These are phyloP conservation scores for Fagopyrum esculentum DNA, from an alignment of 148 eudicot species.

Conservation along the genomic window DNA sequence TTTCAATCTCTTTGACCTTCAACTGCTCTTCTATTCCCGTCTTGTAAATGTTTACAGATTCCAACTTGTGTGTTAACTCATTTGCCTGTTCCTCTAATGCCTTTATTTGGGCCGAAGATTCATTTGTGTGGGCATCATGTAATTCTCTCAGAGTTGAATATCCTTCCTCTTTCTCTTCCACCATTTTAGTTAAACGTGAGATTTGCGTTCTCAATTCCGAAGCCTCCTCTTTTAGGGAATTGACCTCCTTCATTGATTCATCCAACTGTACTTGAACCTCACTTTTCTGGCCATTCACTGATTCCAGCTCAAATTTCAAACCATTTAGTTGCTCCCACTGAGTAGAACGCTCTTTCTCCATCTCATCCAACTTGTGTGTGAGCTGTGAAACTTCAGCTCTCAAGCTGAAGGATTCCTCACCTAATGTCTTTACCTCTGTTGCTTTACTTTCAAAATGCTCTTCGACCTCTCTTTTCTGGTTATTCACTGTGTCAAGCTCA, in stretches of 20 bases:
- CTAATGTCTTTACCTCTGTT: constrained; percentile 30
- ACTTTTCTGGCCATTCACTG: constrained; percentile 27
- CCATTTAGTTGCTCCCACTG: constrained; percentile 18
- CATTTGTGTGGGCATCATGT: constrained; percentile 19
- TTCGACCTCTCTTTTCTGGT: constrained; percentile 39
- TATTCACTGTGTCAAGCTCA: constrained; percentile 30
- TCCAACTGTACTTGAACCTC: constrained; percentile 32
- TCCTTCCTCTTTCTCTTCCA: constrained; percentile 34
- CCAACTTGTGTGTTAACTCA: neutral
- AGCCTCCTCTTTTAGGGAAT: neutral
- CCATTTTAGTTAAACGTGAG: constrained; percentile 19
- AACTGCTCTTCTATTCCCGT: neutral
- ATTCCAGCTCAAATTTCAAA: constrained; percentile 36
- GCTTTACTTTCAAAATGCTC: constrained; percentile 26
- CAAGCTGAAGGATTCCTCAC: constrained; percentile 11
- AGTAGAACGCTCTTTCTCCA: neutral
- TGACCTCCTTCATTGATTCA: constrained; percentile 17
- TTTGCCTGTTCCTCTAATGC: constrained; percentile 11
- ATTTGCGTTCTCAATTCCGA: neutral
- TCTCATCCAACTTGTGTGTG: constrained; percentile 10
- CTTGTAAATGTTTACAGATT: neutral
- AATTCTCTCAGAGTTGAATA: constrained; percentile 28
- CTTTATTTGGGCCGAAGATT: neutral
- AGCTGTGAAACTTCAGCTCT: constrained; percentile 8
- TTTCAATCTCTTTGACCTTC: constrained; percentile 8